phyloP scores from a whole-genome alignment of 148 eudicot genomes.

The Cornus controversa region DNA sequence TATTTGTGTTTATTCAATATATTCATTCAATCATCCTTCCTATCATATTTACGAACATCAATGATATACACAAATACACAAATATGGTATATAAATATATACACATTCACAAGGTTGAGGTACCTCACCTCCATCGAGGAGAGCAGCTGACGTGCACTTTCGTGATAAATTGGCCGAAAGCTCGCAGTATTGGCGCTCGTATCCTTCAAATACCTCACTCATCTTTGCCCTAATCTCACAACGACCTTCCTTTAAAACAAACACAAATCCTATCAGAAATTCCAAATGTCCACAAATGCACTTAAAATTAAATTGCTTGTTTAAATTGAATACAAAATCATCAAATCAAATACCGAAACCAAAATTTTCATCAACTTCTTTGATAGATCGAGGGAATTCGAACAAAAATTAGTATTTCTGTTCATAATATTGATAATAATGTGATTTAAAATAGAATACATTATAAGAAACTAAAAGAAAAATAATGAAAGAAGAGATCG shows the following conservation, averaged over 20 bases:
- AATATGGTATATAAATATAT: too few species aligned
- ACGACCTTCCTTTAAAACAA: background rate
- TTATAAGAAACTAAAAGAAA: background rate
- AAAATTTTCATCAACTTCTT: background rate
- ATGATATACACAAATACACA: background rate
- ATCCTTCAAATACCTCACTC: conserved; percentile 44
- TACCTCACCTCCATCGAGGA: conserved; percentile 30
- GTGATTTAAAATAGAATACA: background rate
- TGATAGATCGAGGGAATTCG: background rate
- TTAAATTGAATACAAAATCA: background rate
- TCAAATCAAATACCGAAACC: background rate
- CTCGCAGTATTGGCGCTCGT: conserved; percentile 40
- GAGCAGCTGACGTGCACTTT: conserved; percentile 22
- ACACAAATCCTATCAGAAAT: background rate
- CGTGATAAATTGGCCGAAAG: conserved; percentile 31
- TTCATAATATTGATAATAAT: background rate
- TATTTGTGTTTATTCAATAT: too few species aligned
- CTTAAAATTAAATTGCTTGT: too few species aligned
- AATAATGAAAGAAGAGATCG: background rate
- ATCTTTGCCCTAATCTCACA: conserved; percentile 12
- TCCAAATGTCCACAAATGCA: background rate
- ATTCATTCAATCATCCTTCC: too few species aligned
- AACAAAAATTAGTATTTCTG: background rate
- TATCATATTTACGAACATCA: too few species aligned
- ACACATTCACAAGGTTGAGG: background rate